Conservation (phyloP, 768 basidiomycete genomes). For the Collybia sp. region DNA sequence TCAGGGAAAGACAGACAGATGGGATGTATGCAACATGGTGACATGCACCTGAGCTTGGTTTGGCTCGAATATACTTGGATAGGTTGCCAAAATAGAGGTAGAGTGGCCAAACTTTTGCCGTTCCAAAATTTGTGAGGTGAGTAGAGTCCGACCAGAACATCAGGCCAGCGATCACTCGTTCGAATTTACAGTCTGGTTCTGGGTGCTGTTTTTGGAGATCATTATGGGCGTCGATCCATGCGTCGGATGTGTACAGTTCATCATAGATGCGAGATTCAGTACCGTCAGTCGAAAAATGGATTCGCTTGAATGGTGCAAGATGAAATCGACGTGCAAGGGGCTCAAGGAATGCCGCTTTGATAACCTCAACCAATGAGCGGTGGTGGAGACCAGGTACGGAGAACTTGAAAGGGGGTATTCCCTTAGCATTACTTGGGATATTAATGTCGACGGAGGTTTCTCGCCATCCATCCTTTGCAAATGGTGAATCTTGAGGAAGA, state of each 20-base stretch:
- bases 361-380: constrained; percentile 15
- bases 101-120: constrained; percentile 25
- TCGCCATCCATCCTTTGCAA: constrained; percentile 8
- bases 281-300: constrained; percentile 4
- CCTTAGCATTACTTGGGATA: constrained; percentile 16
- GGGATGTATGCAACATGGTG: constrained; percentile 30
- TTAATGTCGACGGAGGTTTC: constrained; percentile 17
- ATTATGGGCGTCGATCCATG: constrained; percentile 13
- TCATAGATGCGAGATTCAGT: constrained; percentile 5
- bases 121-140: constrained; percentile 23
- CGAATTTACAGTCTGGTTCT: constrained; percentile 11
- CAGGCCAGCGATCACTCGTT: constrained; percentile 16
- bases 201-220: constrained; percentile 8
- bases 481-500: constrained; percentile 1
- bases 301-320: constrained; percentile 17
- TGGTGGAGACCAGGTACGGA: constrained; percentile 19
- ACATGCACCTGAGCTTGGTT: constrained; percentile 11
- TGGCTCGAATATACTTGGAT: constrained; percentile 26
- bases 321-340: constrained; percentile 14
- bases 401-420: constrained; percentile 12
- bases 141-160: constrained; percentile 27
- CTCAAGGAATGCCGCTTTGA: constrained; percentile 15
- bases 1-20: constrained; percentile 12
- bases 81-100: constrained; percentile 28
- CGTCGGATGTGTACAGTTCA: constrained; percentile 16